Conservation (phyloP, 106 monocot species). For the Platanthera guangdongensis region DNA sequence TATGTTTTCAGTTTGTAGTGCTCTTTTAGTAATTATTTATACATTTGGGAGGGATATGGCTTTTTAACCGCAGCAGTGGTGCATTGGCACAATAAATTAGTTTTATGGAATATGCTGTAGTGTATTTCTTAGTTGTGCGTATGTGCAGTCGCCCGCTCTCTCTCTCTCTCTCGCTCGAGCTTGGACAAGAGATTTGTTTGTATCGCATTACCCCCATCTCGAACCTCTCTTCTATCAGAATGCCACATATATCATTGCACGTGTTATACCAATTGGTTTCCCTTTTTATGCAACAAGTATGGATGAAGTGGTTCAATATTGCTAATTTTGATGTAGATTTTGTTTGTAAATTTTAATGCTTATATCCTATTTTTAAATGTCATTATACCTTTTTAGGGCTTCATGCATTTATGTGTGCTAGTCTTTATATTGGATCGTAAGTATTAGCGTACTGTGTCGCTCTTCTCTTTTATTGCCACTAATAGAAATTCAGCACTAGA, state of each 20-base stretch:
- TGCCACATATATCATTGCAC: too few relatives aligned
- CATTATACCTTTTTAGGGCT: neutral
- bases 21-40: slow-evolving; percentile 2
- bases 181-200: too few relatives aligned
- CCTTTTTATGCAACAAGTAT: too few relatives aligned
- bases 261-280: too few relatives aligned
- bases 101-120: neutral
- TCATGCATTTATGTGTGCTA: neutral
- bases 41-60: neutral
- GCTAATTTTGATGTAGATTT: neutral
- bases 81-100: neutral
- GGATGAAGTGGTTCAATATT: neutral
- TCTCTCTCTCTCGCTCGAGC: neutral
- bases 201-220: too few relatives aligned
- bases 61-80: neutral
- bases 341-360: neutral
- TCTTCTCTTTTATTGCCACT: neutral
- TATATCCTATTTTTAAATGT: neutral
- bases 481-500: neutral
- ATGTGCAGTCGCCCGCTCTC: too few relatives aligned
- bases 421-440: neutral
- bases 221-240: too few relatives aligned
- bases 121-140: neutral
- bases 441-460: neutral
- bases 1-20: neutral